Percentiles rank a stretch among this genome's conserved stretches.
phyloP scores from a whole-genome alignment of 495 filamentous ascomycete genomes.

The Beverwykella pulmonaria region DNA sequence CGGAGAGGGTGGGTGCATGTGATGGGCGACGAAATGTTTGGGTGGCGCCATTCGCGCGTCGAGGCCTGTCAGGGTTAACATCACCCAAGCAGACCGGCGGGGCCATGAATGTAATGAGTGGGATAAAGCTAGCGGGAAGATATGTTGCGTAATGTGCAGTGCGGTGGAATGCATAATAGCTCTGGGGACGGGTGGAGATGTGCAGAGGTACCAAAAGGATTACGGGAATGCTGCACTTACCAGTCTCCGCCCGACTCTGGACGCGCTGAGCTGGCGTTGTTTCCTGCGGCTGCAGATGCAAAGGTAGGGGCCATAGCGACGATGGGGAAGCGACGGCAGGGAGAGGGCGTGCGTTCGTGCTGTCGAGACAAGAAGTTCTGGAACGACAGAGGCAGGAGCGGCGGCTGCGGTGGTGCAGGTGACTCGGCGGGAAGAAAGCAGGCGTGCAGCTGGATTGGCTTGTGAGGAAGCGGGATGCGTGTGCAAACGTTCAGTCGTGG shows the following conservation, averaged over 20 bases:
- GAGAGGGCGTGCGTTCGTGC: conserved; percentile 21
- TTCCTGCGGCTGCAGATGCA: conserved; percentile 48
- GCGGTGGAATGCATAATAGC: conserved; percentile 5
- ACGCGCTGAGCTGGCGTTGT: conserved; percentile 41
- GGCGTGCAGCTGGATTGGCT: conserved; percentile 4
- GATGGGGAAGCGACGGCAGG: conserved; percentile 15
- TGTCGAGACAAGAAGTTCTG: conserved; percentile 22
- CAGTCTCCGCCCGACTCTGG: conserved; percentile 43
- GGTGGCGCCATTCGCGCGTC: conserved; percentile 76
- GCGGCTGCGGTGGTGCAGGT: conserved; percentile 15
- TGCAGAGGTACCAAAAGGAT: background rate
- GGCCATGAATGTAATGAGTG: conserved; percentile 9
- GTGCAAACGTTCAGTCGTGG: conserved; percentile 15
- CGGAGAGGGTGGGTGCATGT: conserved; percentile 58
- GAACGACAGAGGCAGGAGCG: conserved; percentile 14
- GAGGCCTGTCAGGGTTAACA: conserved; percentile 53
- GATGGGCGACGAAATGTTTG: conserved; percentile 86
- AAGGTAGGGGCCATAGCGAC: conserved; percentile 47
- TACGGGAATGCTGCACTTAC: conserved; percentile 34
- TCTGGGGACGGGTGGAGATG: conserved; percentile 2
- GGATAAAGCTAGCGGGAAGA: conserved; percentile 11
- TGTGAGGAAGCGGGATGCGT: background rate
- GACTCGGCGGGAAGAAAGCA: background rate
- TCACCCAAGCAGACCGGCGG: background rate
- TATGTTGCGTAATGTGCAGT: conserved; percentile 11